phyloP scores from a whole-genome alignment of 306 rosid genomes.

The Alnus glutinosa region DNA sequence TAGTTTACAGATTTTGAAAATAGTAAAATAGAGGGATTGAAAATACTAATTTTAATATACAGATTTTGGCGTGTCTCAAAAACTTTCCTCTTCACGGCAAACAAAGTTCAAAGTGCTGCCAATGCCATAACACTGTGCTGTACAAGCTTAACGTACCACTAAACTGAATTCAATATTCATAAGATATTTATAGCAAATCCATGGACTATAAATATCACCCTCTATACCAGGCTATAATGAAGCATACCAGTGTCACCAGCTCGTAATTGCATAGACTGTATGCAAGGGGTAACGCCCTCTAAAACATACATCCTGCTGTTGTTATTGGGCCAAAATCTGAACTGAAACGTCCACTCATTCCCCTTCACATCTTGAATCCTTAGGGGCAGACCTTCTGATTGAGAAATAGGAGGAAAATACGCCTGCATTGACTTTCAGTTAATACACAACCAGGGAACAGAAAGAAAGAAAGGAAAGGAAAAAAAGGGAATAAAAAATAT shows the following conservation, averaged over 20 bases:
- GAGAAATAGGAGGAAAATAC: conserved; percentile 84
- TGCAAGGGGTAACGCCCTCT: conserved; percentile 99
- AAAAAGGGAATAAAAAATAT: not conserved
- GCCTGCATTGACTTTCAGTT: conserved; percentile 61
- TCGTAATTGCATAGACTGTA: conserved; percentile 81
- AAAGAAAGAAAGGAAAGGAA: conserved; percentile 11
- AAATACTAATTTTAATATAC: not conserved
- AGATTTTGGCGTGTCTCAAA: not conserved
- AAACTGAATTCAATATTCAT: not conserved
- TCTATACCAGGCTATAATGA: conserved; percentile 17
- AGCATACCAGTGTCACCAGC: conserved; percentile 97
- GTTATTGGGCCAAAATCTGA: conserved; percentile 99
- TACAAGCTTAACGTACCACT: not conserved
- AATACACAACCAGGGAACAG: conserved; percentile 14
- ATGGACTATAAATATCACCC: not conserved
- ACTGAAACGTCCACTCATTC: conserved; percentile 96
- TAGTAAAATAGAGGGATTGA: not conserved
- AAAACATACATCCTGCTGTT: conserved; percentile 98
- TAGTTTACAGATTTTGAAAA: too few species aligned
- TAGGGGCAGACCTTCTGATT: conserved; percentile 95
- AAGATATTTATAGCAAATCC: not conserved
- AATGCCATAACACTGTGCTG: not conserved
- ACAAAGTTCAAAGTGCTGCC: not conserved
- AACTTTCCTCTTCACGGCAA: not conserved
- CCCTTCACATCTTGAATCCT: conserved; percentile 89